Percentiles rank a stretch among this genome's conserved stretches.
Evolutionary conservation across 352 stramenopile species (phyloP).

Genomic region (Globisporangium canariense): DNA sequence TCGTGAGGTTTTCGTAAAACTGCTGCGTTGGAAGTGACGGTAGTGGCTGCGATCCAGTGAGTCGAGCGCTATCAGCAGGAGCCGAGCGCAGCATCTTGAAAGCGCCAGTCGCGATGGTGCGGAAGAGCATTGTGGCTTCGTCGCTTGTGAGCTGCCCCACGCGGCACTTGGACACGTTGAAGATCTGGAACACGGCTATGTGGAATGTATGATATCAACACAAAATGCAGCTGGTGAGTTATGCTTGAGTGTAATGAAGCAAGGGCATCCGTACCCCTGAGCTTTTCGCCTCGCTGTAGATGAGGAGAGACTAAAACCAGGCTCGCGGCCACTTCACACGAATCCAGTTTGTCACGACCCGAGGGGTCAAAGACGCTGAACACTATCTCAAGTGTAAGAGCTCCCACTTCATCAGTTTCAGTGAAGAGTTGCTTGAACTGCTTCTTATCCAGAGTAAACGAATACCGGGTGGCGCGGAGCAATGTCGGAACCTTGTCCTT

Average conservation of each 20-base stretch:
- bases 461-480: background rate
- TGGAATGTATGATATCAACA: background rate
- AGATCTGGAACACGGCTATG: slow-evolving; percentile 28
- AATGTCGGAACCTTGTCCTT: background rate
- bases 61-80: background rate
- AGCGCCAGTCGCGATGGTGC: slow-evolving; percentile 15
- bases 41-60: background rate
- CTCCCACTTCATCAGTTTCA: background rate
- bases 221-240: too few relatives aligned
- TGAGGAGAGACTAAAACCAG: slow-evolving; percentile 21
- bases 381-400: slow-evolving; percentile 4
- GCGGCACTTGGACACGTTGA: slow-evolving; percentile 32
- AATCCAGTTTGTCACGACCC: slow-evolving; percentile 13
- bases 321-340: slow-evolving; percentile 22
- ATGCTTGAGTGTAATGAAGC: too few relatives aligned
- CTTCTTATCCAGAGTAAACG: background rate
- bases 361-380: slow-evolving; percentile 22
- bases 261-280: slow-evolving; percentile 12
- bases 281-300: slow-evolving; percentile 20
- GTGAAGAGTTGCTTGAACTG: background rate
- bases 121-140: slow-evolving; percentile 30
- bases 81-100: slow-evolving; percentile 15
- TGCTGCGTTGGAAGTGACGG: slow-evolving; percentile 2
- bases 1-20: slow-evolving; percentile 30
- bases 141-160: slow-evolving; percentile 26